phyloP scores from a whole-genome alignment of 1,284 basidiomycete species.

The Leccinum solheimii region DNA sequence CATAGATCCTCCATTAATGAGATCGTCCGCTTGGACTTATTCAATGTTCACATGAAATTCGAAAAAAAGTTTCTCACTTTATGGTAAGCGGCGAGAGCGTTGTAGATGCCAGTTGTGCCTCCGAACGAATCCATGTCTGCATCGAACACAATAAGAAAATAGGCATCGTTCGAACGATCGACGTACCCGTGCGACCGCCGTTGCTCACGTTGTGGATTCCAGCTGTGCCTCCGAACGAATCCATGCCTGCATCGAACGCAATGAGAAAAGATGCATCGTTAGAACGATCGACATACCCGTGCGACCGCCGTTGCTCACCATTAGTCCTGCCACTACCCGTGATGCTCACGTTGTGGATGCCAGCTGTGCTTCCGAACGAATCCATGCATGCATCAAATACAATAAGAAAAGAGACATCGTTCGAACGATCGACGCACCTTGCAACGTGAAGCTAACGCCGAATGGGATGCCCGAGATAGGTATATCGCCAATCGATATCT shows the following conservation, averaged over 20 bases:
- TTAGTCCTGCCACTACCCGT: conserved; percentile 60
- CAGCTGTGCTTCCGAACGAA: conserved; percentile 51
- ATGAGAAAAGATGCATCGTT: neutral
- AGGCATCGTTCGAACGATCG: no score
- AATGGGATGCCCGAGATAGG: conserved; percentile 68
- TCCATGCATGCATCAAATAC: conserved; percentile 44
- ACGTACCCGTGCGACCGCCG: no score
- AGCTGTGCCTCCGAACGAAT: conserved; percentile 53
- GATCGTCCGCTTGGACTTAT: conserved; percentile 56
- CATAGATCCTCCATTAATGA: conserved; percentile 52
- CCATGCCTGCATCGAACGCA: conserved; percentile 42
- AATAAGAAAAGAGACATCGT: neutral
- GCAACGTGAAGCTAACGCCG: conserved; percentile 55
- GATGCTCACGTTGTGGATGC: conserved; percentile 55
- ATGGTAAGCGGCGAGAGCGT: conserved; percentile 41
- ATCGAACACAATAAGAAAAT: neutral
- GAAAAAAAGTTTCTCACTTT: neutral
- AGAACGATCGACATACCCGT: no score
- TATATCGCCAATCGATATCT: conserved; percentile 67
- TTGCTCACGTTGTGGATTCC: conserved; percentile 51
- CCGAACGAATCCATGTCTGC: conserved; percentile 57
- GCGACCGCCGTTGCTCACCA: conserved; percentile 40
- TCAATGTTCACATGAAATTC: conserved; percentile 54
- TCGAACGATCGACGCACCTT: conserved; percentile 38
- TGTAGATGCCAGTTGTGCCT: conserved; percentile 47